phyloP scores from a whole-genome alignment of 129 eudicot genomes.

The Heracleum sosnowskyi region DNA sequence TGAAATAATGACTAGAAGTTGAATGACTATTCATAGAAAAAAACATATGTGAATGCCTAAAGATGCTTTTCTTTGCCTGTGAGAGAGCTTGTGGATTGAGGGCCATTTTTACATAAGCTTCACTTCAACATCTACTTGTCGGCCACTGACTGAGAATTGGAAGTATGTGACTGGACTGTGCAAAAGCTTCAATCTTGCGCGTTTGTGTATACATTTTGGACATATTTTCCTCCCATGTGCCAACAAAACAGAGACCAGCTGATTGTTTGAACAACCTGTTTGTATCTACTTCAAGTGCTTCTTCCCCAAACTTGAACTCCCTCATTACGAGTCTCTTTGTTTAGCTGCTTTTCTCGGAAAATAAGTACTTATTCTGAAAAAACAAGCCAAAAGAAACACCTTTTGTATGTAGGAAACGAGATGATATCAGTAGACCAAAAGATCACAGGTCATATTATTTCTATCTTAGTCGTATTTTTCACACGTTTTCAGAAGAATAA shows the following conservation, averaged over 20 bases:
- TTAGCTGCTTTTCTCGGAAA: too few relatives aligned
- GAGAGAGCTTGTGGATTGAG: conserved; percentile 4
- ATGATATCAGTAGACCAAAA: too few relatives aligned
- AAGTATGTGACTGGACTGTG: not conserved
- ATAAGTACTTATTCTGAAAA: too few relatives aligned
- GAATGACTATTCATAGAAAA: not conserved
- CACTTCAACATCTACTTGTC: conserved; percentile 32
- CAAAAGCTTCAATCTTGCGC: not conserved
- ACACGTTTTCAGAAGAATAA: not conserved
- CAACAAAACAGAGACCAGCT: conserved; percentile 2
- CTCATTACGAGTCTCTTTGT: not conserved
- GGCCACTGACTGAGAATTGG: conserved; percentile 22
- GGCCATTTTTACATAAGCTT: conserved; percentile 23
- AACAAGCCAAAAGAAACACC: too few relatives aligned
- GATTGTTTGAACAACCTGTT: conserved; percentile 7
- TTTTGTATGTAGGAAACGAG: too few relatives aligned
- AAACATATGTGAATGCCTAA: not conserved
- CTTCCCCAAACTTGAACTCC: not conserved
- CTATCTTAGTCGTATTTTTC: not conserved
- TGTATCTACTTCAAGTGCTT: not conserved
- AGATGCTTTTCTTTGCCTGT: conserved; percentile 1
- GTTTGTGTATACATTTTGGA: not conserved
- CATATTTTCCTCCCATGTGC: conserved; percentile 1
- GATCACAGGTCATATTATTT: too few relatives aligned
- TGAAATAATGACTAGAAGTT: not conserved